A percentile compares a stretch with the other conserved stretches of the same genome.
These are phyloP conservation scores for Butyriboletus loyo DNA, from an alignment of 768 basidiomycete species.

Conservation along the genomic window DNA sequence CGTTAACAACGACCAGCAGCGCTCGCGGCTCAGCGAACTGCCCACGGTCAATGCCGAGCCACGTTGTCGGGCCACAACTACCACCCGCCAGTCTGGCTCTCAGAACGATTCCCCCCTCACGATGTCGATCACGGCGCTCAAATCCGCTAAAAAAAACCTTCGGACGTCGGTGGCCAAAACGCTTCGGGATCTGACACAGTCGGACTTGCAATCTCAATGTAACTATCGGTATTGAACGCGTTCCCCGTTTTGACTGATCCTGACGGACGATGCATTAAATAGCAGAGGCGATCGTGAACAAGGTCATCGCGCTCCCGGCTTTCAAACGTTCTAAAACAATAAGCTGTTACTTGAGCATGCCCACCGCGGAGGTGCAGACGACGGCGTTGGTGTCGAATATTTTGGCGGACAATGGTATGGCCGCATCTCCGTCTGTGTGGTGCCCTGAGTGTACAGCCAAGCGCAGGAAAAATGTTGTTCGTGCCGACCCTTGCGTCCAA, in stretches of 20 bases:
- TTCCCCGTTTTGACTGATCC: not conserved
- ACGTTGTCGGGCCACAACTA: not conserved
- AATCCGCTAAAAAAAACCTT: conserved; percentile 49
- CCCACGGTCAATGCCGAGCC: conserved; percentile 13
- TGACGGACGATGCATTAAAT: not conserved
- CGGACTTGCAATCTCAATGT: conserved; percentile 63
- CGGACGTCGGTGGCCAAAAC: conserved; percentile 47
- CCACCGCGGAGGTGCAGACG: conserved; percentile 66
- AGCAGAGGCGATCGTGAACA: conserved; percentile 39
- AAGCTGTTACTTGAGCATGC: conserved; percentile 83
- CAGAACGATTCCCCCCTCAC: not conserved
- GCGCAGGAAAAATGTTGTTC: conserved; percentile 60
- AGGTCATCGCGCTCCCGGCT: conserved; percentile 48
- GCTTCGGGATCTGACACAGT: conserved; percentile 43
- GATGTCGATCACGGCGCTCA: conserved; percentile 31
- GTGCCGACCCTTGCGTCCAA: conserved; percentile 61
- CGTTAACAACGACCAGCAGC: not conserved
- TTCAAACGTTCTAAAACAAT: conserved; percentile 50
- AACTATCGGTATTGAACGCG: conserved; percentile 4
- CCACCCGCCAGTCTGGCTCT: not conserved
- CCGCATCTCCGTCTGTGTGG: not conserved
- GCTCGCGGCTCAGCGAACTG: conserved; percentile 1
- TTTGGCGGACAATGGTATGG: conserved; percentile 49
- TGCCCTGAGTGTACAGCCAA: not conserved
- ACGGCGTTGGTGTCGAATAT: conserved; percentile 47